Evolutionary conservation across 2,329 filamentous ascomycete genomes (phyloP).

Genomic region (Hyphodiscus sp.): DNA sequence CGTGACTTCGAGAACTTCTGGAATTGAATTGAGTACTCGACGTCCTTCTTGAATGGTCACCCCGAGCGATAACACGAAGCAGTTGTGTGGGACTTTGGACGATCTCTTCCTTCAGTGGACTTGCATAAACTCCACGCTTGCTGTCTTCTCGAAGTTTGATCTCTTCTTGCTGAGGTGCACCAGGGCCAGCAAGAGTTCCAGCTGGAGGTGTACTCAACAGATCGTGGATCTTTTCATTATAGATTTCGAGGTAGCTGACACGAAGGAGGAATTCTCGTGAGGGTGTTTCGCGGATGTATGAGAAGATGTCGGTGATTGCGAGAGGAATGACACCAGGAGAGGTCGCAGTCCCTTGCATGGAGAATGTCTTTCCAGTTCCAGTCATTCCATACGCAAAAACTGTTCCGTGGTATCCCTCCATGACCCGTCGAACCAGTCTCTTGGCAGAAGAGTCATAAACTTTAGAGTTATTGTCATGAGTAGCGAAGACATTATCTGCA

Average conservation of each 20-base stretch:
- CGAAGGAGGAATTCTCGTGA: constrained; percentile 88
- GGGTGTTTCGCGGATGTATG: constrained; percentile 95
- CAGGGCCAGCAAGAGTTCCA: constrained; percentile 46
- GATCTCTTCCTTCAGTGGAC: constrained; percentile 94
- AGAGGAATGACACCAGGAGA: constrained; percentile 95
- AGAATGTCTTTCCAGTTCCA: constrained; percentile 97
- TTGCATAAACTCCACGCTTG: constrained; percentile 94
- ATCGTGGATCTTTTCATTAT: constrained; percentile 97
- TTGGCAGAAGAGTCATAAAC: constrained; percentile 95
- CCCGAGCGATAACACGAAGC: constrained; percentile 86
- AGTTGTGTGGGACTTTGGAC: constrained; percentile 96
- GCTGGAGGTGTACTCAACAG: constrained; percentile 69
- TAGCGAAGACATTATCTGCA: constrained; percentile 90
- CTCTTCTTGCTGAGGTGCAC: constrained; percentile 66
- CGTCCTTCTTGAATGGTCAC: constrained; percentile 82
- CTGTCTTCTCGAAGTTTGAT: constrained; percentile 96
- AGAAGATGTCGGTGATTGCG: constrained; percentile 98
- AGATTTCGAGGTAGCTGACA: constrained; percentile 97
- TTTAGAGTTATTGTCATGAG: constrained; percentile 86
- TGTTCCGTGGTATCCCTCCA: constrained; percentile 98
- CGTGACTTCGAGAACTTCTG: constrained; percentile 93
- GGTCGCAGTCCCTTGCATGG: constrained; percentile 95
- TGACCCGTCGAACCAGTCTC: constrained; percentile 87
- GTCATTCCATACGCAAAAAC: constrained; percentile 99
- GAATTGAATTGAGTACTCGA: constrained; percentile 97